A percentile compares a stretch with the other conserved stretches of the same genome.
phyloP scores from a whole-genome alignment of 148 eudicot species.

The Silene uniflora region DNA sequence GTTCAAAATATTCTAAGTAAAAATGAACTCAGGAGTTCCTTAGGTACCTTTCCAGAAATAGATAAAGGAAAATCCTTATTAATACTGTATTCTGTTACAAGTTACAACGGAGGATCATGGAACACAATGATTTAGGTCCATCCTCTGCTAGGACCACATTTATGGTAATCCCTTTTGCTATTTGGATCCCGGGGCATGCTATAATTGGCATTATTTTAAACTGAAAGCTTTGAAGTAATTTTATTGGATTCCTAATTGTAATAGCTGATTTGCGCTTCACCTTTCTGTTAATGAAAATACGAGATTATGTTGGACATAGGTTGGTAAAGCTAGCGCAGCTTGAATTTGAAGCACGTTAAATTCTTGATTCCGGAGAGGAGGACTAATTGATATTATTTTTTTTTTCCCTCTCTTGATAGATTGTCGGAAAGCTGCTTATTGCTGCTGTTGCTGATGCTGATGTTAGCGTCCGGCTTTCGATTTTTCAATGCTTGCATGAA shows the following conservation, averaged over 20 bases:
- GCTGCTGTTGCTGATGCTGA: constrained; percentile 98
- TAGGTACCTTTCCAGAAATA: not conserved
- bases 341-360: not conserved
- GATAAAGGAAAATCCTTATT: not conserved
- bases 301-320: not conserved
- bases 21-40: not conserved
- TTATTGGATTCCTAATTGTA: not conserved
- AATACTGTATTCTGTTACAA: not conserved
- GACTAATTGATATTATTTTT: not conserved
- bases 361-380: not conserved
- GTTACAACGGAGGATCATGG: not conserved
- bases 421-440: constrained; percentile 86
- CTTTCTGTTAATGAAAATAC: not conserved
- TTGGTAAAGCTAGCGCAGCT: not conserved
- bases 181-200: not conserved
- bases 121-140: not conserved
- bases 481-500: constrained; percentile 72
- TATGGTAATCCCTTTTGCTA: not conserved
- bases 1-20: too few relatives aligned
- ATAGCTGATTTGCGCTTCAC: not conserved
- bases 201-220: not conserved
- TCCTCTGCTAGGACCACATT: not conserved
- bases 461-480: constrained; percentile 77
- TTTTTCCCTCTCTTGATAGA: constrained; percentile 38
- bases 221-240: not conserved